Base-by-base conservation (phyloP, 2,329 filamentous ascomycete genomes). In the Verticillium longisporum region DNA sequence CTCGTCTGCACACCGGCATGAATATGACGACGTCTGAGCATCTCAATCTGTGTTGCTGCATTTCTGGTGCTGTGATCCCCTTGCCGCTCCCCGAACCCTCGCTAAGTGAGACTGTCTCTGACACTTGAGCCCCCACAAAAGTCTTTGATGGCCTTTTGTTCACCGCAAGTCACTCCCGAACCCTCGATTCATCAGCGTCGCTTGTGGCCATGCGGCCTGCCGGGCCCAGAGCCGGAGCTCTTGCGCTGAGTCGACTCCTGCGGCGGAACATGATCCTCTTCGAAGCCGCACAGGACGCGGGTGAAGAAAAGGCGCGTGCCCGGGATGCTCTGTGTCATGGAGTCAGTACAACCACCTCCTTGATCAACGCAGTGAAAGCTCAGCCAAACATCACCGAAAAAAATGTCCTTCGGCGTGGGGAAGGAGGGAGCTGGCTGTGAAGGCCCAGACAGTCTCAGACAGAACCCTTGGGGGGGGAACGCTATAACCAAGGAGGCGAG, bases 271-370 rank as follows among this genome's bases (percentile, higher is more conserved):
- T 64, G 38, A 15, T 64, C 63, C 14, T 64, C 71, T 11, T 80
- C 77, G 64, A 80, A 78, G 41, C 83, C 83, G 68, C 82, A 85
- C 54, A 86, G 74, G 68, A 84, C 78, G 63, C 78, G 78, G 58
- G 77, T 83, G 68, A 85, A 87, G 63, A 80, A 77, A n/a, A 82
- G 75, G 7, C 84, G 77, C 14, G 83, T 84, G 18, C 78, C 77
- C 1, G 84, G 76, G 31, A 86, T 77, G 68, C 79, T 86, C 84
- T 87, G 63, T 33, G 34, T 2, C 9, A 36, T 13, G 50, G 36
- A 10, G 57, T 45, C 15, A 45, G 38, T n/a, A 15, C 6, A 4
- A 3, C 26, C 26, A 31, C 26, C 26, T 31, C 4, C 26, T 5
- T 31, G 26, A 31, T 31, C 26, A 31, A 31, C 26, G 26, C 26